Evolutionary conservation across 2,329 filamentous ascomycete species (phyloP), one percentile per base, ranked within the genome.

Genomic region (Aspergillus melleus): DNA sequence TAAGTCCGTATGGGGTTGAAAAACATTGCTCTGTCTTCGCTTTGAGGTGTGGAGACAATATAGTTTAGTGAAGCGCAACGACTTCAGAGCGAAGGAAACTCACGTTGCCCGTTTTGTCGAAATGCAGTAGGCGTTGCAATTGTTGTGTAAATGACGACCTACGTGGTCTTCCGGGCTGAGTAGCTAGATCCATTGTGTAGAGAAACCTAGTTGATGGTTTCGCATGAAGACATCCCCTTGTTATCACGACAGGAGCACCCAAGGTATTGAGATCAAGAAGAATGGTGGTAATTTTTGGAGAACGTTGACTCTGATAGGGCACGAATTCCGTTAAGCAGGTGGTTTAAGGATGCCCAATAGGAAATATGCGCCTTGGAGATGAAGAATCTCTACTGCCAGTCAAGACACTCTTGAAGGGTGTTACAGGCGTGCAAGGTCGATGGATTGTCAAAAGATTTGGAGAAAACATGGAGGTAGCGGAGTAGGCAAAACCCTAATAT

Each of bases 111-210:
- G 50, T 26, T 53, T 59, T 67, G 26, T 67, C 64, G 19, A 60
- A 24, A 57, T 61, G 62, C 10, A 69, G 59, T 39, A 68, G 60
- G 24, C 68, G 66, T 29, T 69, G 67, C 20, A 70, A 36, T 12
- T 66, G 65, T 39, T 63, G 57, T 16, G 68, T 63, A 51, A 70
- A 59, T 10, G 67, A 70, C n/a, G 60, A 55, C 53, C 67, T 62
- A 26, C 64, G 64, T 49, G 60, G 58, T 46, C 62, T 64, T 52
- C 26, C 55, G 12, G 29, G 56, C 20, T 60, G 61, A 19, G n/a
- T 52, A 36, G 30, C 53, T 14, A 58, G 47, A 20, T 60, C 29
- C 62, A 64, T 64, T 46, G 49, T 52, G 54, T 22, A 10, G 24
- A 20, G 44, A 49, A 26, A 36, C 11, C 6, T n/a, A 9, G 2